A percentile compares a stretch with the other conserved stretches of the same genome.
These are phyloP conservation scores for Taphrina communis DNA, from an alignment of 1,139 yeast species.

Conservation along the genomic window DNA sequence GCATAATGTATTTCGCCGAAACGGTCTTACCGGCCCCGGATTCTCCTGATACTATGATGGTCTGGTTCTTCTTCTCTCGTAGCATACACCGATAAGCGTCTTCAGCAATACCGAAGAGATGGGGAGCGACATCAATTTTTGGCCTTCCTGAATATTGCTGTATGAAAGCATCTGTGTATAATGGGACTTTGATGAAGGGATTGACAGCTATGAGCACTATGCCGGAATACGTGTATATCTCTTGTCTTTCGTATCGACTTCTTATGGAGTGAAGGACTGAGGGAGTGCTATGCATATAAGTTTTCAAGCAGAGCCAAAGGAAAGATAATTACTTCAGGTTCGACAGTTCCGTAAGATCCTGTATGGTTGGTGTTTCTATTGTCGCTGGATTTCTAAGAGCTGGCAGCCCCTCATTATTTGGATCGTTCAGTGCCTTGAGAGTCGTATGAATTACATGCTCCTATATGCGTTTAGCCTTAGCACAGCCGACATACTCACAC, in stretches of 20 bases:
- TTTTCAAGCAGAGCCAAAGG: slow-evolving; percentile 72
- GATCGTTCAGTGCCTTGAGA: slow-evolving; percentile 60
- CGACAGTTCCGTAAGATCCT: slow-evolving; percentile 87
- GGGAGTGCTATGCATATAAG: slow-evolving; percentile 93
- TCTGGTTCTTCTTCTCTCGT: slow-evolving; percentile 80
- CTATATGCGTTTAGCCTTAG: slow-evolving; percentile 10
- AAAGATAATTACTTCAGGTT: slow-evolving; percentile 84
- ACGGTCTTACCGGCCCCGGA: slow-evolving; percentile 99
- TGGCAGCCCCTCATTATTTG: slow-evolving; percentile 63
- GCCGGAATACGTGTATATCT: slow-evolving; percentile 94
- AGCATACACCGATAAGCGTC: slow-evolving; percentile 97
- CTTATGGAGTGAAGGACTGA: slow-evolving; percentile 89
- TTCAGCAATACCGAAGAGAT: slow-evolving; percentile 95
- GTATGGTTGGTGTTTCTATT: slow-evolving; percentile 75
- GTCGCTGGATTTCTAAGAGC: slow-evolving; percentile 92
- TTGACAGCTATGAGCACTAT: slow-evolving; percentile 95
- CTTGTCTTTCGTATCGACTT: slow-evolving; percentile 78
- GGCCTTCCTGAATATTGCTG: slow-evolving; percentile 92
- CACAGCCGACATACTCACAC: neutral
- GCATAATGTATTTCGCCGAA: slow-evolving; percentile 95
- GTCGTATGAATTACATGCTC: slow-evolving; percentile 44
- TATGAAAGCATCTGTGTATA: slow-evolving; percentile 88
- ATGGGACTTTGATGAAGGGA: slow-evolving; percentile 88
- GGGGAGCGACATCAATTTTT: slow-evolving; percentile 95
- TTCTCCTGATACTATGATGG: slow-evolving; percentile 96